Evolutionary conservation across 148 eudicot genomes (phyloP), one percentile per base, ranked within the genome.

Genomic region (Rheum nobile): DNA sequence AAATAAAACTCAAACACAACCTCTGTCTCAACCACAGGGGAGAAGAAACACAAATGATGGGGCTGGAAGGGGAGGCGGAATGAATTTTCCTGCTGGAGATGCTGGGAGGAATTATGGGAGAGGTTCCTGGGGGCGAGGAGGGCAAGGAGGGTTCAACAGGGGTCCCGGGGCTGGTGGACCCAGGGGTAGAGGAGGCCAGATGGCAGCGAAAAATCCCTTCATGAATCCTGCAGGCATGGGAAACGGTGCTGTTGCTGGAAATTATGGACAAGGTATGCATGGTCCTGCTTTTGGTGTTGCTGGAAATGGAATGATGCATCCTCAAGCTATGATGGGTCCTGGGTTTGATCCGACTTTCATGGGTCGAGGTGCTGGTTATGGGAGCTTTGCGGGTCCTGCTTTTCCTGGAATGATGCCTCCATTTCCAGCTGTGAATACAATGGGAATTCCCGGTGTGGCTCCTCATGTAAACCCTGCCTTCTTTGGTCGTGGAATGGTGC

Each of bases 391-490:
- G 0, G 94, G 91, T 69, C 89, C 94, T 74, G 80, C 82, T 65
- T 93, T 86, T 70, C 94, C 90, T 12, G 89, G 94, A 50, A 88
- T 93, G 96, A 72, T 93, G 79, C 92, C 98, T 81, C 84, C 89
- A 46, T 93, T 87, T 87, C 93, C 79, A 17, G 82, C 76, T 79
- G 96, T 88, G 71, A 88, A 88, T 79, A 76, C 88, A 8, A 87
- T 93, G 93, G 98, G 98, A 61, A 77, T 90, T 73, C 77, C 91
- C 75, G 98, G 92, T 70, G 96, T 93, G 78, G 94, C 98, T 74
- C 98, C 96, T 78, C 98, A 93, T 81, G 92, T 93, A 37, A 93
- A 93, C 79, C 98, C 96, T 35, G 94, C 96, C 38, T 93, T 93
- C 72, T 93, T 93, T 67, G 87, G 86, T 55, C 83, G 98, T 38